Base-by-base conservation (phyloP, 176 grass and related monocot species). In the Triticum turgidum region DNA sequence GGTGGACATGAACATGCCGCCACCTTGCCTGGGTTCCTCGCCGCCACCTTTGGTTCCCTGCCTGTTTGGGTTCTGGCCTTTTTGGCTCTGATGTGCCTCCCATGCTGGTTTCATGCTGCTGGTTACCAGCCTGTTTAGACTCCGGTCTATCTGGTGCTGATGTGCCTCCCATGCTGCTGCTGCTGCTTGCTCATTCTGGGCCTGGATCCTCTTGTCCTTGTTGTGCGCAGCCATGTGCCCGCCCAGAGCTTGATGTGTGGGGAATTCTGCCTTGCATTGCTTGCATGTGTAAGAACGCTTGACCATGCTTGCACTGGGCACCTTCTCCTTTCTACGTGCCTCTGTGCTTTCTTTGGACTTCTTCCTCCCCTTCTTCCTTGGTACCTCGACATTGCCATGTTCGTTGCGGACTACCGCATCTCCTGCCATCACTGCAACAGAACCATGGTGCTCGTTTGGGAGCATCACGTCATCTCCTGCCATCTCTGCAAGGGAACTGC, bases 281-380 rank as follows among this genome's bases (percentile, higher is more conserved):
- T 84, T 91, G 89, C 89, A 91, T 15, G n/a, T 9, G 61, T 91
- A 91, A 1, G 69, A 61, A 17, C 67, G 75, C 80, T 65, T 87
- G 75, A 59, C 80, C 75, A 67, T 90, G 15, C 13, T 27, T 0
- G 21, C 73, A 33, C 37, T 21, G 7, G 12, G 5, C 65, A 11
- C 51, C 12, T 25, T 4, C 32, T 17, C 13, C 67, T 80, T 80
- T 56, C 4, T 79, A 5, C 17, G 20, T 21, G 9, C 58, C 24
- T 78, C 84, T 6, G 24, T 63, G 3, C 9, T 12, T 51, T 77
- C 79, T n/a, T 69, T 87, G 0, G 69, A 13, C 25, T 39, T 66
- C 27, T 77, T 87, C 13, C 85, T 79, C 9, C 20, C 64, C n/a
- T 12, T 79, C 75, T 87, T 83, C 25, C 12, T 32, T 0, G 65